Base-by-base conservation (phyloP, 2,329 filamentous ascomycete species). In the Fusarium tricinctum region DNA sequence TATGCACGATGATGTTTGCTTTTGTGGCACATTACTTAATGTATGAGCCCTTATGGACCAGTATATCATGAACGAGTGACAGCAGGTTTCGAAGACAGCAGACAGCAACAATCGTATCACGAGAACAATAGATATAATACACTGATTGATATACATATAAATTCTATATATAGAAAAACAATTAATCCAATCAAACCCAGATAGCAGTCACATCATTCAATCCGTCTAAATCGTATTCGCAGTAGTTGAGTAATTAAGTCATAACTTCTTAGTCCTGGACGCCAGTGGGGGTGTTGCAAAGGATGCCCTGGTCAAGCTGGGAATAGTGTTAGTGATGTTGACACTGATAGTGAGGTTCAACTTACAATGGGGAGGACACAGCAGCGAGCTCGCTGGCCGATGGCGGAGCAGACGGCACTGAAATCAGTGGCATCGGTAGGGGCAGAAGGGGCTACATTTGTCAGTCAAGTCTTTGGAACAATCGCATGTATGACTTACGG, bases 301-400 rank as follows among this genome's bases (percentile, higher is more conserved):
- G 69, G 42, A 81, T 61, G 12, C 74, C 75, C 65, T 80, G 77
- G 17, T 75, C 72, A 61, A 80, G 70, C 70, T 73, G 5, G 4
- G 2, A 1, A 3, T 2, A 1, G 1, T 10, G 12, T 67, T 12
- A 69, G 61, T 17, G 35, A 5, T 15, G 2, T 1, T 5, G 12
- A 1, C 14, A 17, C 8, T 6, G 10, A 14, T 8, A 0, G 0
- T 1, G 3, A 2, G 4, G 1, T 7, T 2, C 9, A 14, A 67
- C 71, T 57, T 40, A 72, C 72, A 10, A 88, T 80, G 9, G 86
- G 86, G 19, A 89, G 68, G 14, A 83, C 75, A 68, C 87, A 89
- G 83, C 87, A 89, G 70, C 85, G 85, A 58, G 85, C 85, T 63
- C 83, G 82, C 78, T 88, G 85, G 51, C 85, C 85, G 7, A 80